Base-by-base conservation (phyloP, 768 basidiomycete species). In the Holtermanniella nyarrowii region DNA sequence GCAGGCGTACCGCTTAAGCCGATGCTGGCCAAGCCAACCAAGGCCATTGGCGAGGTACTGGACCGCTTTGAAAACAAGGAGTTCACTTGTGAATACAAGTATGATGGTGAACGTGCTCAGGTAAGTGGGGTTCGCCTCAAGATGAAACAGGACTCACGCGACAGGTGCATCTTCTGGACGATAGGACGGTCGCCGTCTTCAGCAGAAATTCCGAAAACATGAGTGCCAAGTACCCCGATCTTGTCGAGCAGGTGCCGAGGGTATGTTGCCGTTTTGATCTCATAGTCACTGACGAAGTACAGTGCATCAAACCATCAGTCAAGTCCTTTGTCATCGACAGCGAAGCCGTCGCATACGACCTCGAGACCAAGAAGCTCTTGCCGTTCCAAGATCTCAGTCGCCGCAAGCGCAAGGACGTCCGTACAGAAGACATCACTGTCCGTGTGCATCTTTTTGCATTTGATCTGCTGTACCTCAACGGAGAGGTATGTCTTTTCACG, bases 31-130 rank as follows among this genome's bases (percentile, higher is more conserved):
- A 99, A 97, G 72, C 95, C 95, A 7, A 97, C 93, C 0, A 99
- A 99, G 72, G 95, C 95, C 2, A 97, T 99, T 59, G 84, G 88
- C 13, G 93, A 97, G 73, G 93, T 99, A 18, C 78, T 99, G 20
- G 93, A 99, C 73, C 77, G 90, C 52, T 99, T 97, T 65, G 95
- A 99, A 72, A 83, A 82, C 65, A 91, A 90, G 72, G 80, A 78
- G 49, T 97, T 99, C 68, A 96, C 95, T 7, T 97, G 91, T 73
- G 95, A 99, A 75, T 99, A 99, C 74, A 99, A 99, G 72, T 99
- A 99, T 60, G 95, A 99, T 58, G 95, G 95, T 5, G 95, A 99
- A 70, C 83, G 95, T 44, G 95, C 95, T 14, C 91, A 96, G 75
- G 85, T 83, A 22, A 26, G 65, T 47, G 42, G 27, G 11, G 12